Evolutionary conservation across 1,139 yeast genomes (phyloP), one percentile per base, ranked within the genome.

Genomic region (Taphrina communis): DNA sequence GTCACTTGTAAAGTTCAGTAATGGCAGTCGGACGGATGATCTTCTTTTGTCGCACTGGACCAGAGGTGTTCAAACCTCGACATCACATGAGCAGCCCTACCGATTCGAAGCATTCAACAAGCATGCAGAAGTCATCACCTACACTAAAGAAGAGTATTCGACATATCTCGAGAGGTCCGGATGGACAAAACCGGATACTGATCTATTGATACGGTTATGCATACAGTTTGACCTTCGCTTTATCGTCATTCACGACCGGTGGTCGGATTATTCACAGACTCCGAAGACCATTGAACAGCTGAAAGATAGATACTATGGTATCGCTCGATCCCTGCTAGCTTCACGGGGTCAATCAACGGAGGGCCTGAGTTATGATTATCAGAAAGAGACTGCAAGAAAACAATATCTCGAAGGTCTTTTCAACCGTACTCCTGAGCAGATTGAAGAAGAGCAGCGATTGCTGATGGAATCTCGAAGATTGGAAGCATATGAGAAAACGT

Each of bases 401-500:
- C 85, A 85, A 67, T 94, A 94, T 76, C 80, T 94, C 66, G 89
- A 88, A 74, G 85, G 90, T 72, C 80, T 94, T 42, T 81, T 94
- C 59, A 86, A 86, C 68, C 82, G 99, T 73, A 88, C 95, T 2
- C 97, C 99, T 0, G 97, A 97, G 0, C 99, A 94, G 76, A 90
- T 94, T 53, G 98, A 99, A 0, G 99, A 94, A 78, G 99, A 94
- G 77, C 98, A 95, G 77, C 91, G 97, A 0, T 81, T 94, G 66
- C 91, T 94, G 2, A 87, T 93, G 59, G 99, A 94, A 77, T 96
- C 98, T 1, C 85, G 97, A 70, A 86, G 96, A 73, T 90, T 94
- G 72, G 99, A 94, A 75, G 85, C 93, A 70, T 92, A 97, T 0
- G 97, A 98, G 0, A 93, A 91, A 80, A 89, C 90, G 76, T 89